Evolutionary conservation across 2,329 filamentous ascomycete genomes (phyloP), one percentile per base, ranked within the genome.

Genomic region (Thelonectria olida): DNA sequence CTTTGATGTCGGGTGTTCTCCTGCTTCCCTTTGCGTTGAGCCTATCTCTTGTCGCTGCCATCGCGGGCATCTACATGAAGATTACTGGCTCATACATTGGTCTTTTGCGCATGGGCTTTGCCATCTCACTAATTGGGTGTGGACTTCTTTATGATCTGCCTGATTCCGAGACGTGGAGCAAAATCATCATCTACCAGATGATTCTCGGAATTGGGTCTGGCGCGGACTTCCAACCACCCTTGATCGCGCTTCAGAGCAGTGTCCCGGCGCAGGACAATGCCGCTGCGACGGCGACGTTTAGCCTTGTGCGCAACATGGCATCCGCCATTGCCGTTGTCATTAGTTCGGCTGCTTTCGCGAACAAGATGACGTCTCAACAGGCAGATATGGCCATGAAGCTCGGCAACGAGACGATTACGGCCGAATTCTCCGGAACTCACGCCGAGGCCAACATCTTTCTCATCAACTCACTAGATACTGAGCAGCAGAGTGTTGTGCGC

Each of bases 231-330:
- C 39, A 54, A 9, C 39, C 39, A 4, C 39, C 39, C 7, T 20
- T 45, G 13, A 36, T 54, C 15, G 51, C 51, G 15, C n/a, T 54
- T 7, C 51, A 45, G 19, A 54, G 51, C 27, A 45, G 31, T 13
- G 39, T 54, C 22, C 27, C 39, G 2, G 27, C 51, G 3, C 27
- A 54, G 17, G 27, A 54, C 8, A 45, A 44, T 42, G 39, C 27
- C 5, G 27, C 51, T 8, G 27, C 27, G 4, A 54, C 51, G n/a
- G 27, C 39, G 5, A 45, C 25, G 4, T 53, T 53, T 22, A 44
- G 39, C 7, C 38, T 36, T 10, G 50, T 54, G 19, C 19, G 39
- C 13, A 54, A 36, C 19, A 45, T 54, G 28, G 39, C 27, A 3
- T 34, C 39, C 20, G 51, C 38, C 22, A 54, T 36, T 44, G 39